Percentiles rank a stretch among this genome's conserved stretches.
phyloP scores from a whole-genome alignment of 164 flowering plant genomes.

The Amborella trichopoda region DNA sequence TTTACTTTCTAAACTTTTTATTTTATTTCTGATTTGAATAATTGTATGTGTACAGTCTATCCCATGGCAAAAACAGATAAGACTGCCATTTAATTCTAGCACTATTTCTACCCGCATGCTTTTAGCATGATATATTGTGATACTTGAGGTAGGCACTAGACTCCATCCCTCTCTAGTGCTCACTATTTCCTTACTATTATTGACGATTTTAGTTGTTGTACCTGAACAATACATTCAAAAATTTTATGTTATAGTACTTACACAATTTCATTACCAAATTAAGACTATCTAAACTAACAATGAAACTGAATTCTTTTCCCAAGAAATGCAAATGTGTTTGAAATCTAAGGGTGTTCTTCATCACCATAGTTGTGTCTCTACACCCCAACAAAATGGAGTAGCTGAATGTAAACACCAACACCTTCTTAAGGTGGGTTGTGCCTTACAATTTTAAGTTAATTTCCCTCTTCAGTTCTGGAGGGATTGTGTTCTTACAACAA shows the following conservation, averaged over 20 bases:
- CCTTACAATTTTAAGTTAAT: not conserved
- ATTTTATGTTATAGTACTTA: not conserved
- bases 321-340: not conserved
- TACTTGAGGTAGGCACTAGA: not conserved
- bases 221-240: not conserved
- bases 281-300: not conserved
- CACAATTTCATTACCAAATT: not conserved
- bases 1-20: too few species aligned
- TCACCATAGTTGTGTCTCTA: not conserved
- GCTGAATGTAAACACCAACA: not conserved
- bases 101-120: not conserved
- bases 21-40: too few species aligned
- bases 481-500: not conserved
- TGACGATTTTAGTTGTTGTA: not conserved
- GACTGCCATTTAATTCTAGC: not conserved
- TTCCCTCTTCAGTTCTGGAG: not conserved
- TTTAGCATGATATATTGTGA: slow-evolving; percentile 2
- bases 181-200: slow-evolving; percentile 2
- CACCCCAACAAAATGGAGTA: not conserved
- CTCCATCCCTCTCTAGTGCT: slow-evolving; percentile 1
- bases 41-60: not conserved
- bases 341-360: not conserved
- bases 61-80: not conserved
- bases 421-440: not conserved
- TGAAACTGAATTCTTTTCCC: not conserved